Conservation (phyloP, 1,139 yeast species). For the Pichia sp. region DNA sequence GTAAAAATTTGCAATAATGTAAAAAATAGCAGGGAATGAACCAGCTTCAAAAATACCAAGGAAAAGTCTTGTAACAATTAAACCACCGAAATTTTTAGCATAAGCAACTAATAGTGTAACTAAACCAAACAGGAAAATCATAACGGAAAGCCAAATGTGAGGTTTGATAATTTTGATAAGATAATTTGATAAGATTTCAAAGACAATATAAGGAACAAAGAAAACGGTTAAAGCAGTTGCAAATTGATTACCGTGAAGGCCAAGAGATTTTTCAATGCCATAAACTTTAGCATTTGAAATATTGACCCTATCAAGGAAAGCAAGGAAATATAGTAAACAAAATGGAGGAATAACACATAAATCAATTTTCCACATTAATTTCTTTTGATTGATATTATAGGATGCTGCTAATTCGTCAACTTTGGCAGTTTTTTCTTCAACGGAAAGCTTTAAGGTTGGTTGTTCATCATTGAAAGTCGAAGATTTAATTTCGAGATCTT, state of each 20-base stretch:
- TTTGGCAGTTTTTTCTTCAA: slow-evolving; percentile 22
- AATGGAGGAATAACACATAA: slow-evolving; percentile 64
- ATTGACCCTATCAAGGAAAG: slow-evolving; percentile 69
- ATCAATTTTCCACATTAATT: slow-evolving; percentile 58
- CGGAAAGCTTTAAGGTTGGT: not conserved
- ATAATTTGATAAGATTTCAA: slow-evolving; percentile 64
- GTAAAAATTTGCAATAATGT: slow-evolving; percentile 52
- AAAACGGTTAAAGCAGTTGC: slow-evolving; percentile 63
- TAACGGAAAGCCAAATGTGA: slow-evolving; percentile 53
- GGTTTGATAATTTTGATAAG: slow-evolving; percentile 56
- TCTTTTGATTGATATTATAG: slow-evolving; percentile 38
- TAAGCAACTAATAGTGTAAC: slow-evolving; percentile 64
- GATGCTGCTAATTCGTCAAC: slow-evolving; percentile 37
- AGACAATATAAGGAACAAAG: slow-evolving; percentile 64
- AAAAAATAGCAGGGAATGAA: slow-evolving; percentile 69
- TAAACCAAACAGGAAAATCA: slow-evolving; percentile 55
- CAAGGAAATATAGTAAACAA: slow-evolving; percentile 59
- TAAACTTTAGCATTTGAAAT: slow-evolving; percentile 69
- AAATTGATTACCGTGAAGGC: slow-evolving; percentile 53
- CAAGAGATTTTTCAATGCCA: slow-evolving; percentile 50
- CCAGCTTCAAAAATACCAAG: slow-evolving; percentile 65
- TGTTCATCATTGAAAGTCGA: not conserved
- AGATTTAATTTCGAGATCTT: not conserved
- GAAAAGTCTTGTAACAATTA: slow-evolving; percentile 55
- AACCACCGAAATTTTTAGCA: slow-evolving; percentile 49